phyloP scores from a whole-genome alignment of 768 basidiomycete species.

The Suillus decipiens region DNA sequence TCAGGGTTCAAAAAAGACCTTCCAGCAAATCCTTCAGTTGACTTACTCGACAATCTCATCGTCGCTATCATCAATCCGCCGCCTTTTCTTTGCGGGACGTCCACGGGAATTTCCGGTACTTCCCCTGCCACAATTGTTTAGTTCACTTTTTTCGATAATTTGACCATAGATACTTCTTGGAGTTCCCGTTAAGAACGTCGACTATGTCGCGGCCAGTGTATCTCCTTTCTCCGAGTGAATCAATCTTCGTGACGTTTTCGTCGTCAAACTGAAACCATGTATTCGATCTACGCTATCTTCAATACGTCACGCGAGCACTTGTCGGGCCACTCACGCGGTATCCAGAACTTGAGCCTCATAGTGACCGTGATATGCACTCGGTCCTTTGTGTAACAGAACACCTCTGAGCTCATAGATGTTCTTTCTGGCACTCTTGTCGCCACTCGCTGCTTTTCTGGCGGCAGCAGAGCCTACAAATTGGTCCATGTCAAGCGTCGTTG shows the following conservation, averaged over 20 bases:
- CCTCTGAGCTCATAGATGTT: conserved; percentile 81
- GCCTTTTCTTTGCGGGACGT: conserved; percentile 51
- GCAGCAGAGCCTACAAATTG: conserved; percentile 50
- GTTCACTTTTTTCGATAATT: not conserved
- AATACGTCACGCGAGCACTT: conserved; percentile 10
- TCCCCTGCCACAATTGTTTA: conserved; percentile 20
- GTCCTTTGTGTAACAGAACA: conserved; percentile 85
- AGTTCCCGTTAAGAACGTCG: conserved; percentile 28
- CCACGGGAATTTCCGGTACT: conserved; percentile 35
- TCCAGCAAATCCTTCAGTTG: conserved; percentile 17
- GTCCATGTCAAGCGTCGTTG: conserved; percentile 70
- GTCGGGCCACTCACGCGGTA: conserved; percentile 46
- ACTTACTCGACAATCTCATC: conserved; percentile 44
- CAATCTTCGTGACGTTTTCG: conserved; percentile 72
- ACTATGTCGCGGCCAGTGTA: conserved; percentile 30
- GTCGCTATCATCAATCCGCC: conserved; percentile 60
- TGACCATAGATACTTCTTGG: conserved; percentile 33
- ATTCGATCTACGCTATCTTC: conserved; percentile 44
- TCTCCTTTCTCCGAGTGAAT: conserved; percentile 51
- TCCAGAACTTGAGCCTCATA: conserved; percentile 88
- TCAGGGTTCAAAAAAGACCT: conserved; percentile 9
- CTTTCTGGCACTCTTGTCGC: conserved; percentile 18
- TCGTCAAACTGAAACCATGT: conserved; percentile 96
- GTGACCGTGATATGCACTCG: conserved; percentile 91
- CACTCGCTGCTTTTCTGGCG: conserved; percentile 18